Evolutionary conservation across 371 early-diverging fungal genomes (phyloP).

Genomic region (Mucor lusitanicus): DNA sequence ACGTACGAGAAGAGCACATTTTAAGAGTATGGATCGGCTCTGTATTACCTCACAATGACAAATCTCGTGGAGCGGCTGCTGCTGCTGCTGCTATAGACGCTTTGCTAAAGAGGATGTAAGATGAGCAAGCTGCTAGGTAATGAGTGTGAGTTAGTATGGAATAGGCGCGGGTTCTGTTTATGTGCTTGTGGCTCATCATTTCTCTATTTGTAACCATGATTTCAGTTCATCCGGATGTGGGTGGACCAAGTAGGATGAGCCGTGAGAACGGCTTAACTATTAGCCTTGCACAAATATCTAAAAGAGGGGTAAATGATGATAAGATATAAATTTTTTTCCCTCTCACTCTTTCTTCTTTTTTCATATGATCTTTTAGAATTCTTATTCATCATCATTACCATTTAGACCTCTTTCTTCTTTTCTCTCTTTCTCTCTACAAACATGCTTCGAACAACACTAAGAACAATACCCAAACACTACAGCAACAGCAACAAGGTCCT

Average conservation of each 20-base stretch:
- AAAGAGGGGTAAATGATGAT: conserved; percentile 1
- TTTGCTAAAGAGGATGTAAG: too few relatives aligned
- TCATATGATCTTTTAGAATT: neutral
- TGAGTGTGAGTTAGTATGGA: neutral
- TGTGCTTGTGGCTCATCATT: neutral
- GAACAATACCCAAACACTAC: neutral
- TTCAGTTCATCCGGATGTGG: neutral
- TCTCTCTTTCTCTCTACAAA: neutral
- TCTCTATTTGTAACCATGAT: neutral
- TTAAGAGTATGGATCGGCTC: neutral
- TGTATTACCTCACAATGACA: neutral
- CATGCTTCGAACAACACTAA: neutral
- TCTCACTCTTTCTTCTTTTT: neutral
- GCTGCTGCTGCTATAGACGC: too few relatives aligned
- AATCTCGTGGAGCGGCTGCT: neutral
- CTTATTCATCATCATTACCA: neutral
- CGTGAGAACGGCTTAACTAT: conserved; percentile 2
- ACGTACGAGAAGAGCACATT: neutral
- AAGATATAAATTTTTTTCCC: neutral
- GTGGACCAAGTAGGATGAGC: neutral
- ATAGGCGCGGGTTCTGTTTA: neutral
- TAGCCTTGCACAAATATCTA: conserved; percentile 2
- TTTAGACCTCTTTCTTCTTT: neutral
- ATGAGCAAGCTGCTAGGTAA: neutral
- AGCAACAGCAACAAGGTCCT: neutral